These are phyloP conservation scores for Neurospora hispaniola DNA, from an alignment of 495 filamentous ascomycete species.

Conservation along the genomic window DNA sequence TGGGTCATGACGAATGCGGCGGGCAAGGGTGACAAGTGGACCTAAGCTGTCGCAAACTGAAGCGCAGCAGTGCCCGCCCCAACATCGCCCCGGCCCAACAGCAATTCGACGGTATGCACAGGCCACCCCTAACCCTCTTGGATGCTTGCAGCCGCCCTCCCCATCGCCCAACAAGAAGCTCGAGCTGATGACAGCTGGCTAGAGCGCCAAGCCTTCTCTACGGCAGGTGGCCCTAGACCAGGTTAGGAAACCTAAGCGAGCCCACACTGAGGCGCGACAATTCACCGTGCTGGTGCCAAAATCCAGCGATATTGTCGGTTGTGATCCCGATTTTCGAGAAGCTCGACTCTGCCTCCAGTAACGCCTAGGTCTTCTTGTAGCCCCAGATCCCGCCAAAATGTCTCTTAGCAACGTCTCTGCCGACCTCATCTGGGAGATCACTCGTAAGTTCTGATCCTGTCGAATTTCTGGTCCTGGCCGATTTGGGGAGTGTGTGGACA, in stretches of 20 bases:
- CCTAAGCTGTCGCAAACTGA: not conserved
- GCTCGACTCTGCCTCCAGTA: conserved; percentile 15
- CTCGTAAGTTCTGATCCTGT: conserved; percentile 50
- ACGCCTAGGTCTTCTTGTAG: conserved; percentile 16
- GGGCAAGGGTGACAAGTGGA: not conserved
- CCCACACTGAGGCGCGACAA: conserved; percentile 28
- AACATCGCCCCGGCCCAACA: not conserved
- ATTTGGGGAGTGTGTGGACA: not conserved
- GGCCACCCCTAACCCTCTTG: not conserved
- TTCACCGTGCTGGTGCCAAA: conserved; percentile 16
- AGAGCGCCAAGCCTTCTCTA: not conserved
- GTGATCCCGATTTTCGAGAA: conserved; percentile 12
- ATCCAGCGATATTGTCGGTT: conserved; percentile 11
- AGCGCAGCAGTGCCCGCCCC: not conserved
- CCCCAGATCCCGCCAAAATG: conserved; percentile 35
- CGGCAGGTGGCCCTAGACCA: conserved; percentile 13
- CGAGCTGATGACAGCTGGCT: not conserved
- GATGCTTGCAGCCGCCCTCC: not conserved
- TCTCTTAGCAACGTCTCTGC: conserved; percentile 54
- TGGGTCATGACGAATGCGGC: not conserved
- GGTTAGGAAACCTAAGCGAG: conserved; percentile 32
- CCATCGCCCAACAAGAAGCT: not conserved
- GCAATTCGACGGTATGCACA: not conserved
- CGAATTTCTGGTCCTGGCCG: not conserved
- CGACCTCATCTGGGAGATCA: conserved; percentile 85